Conservation (phyloP, 1,284 basidiomycete genomes). For the Pascua guehoae region DNA sequence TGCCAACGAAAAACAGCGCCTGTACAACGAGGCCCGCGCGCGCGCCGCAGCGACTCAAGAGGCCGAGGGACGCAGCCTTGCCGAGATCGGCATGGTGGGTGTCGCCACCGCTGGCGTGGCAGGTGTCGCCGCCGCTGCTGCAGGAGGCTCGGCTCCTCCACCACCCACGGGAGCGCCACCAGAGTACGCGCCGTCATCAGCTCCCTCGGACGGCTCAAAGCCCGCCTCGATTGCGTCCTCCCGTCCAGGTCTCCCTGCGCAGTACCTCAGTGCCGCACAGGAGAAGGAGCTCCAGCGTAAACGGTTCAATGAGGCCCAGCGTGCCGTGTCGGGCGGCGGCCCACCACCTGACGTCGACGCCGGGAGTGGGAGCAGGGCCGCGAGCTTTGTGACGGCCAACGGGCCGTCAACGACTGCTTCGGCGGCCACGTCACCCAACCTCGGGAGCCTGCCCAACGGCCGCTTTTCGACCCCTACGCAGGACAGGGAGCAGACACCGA, state of each 20-base stretch:
- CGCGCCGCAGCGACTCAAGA: conserved; percentile 56
- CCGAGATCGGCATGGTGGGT: conserved; percentile 29
- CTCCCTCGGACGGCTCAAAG: no score
- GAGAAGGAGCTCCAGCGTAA: conserved; percentile 22
- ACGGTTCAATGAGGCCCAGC: conserved; percentile 19
- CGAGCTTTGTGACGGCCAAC: no score
- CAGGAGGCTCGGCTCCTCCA: not conserved
- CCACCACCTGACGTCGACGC: no score
- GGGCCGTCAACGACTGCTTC: no score
- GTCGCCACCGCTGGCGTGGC: no score
- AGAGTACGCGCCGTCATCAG: conserved; percentile 6
- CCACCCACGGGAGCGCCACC: conserved; percentile 8
- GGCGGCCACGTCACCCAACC: no score
- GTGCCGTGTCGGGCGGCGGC: not conserved
- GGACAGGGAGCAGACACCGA: conserved; percentile 27
- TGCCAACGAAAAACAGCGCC: conserved; percentile 50
- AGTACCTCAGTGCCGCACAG: conserved; percentile 15
- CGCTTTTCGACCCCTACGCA: conserved; percentile 17
- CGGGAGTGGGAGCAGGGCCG: no score
- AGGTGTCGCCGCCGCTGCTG: no score
- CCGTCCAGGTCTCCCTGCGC: not conserved
- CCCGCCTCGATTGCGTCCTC: no score
- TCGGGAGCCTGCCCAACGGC: not conserved
- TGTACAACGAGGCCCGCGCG: conserved; percentile 64
- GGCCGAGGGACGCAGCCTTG: conserved; percentile 30